Conservation (phyloP, 345 rosid species). For the Heritiera fomes region DNA sequence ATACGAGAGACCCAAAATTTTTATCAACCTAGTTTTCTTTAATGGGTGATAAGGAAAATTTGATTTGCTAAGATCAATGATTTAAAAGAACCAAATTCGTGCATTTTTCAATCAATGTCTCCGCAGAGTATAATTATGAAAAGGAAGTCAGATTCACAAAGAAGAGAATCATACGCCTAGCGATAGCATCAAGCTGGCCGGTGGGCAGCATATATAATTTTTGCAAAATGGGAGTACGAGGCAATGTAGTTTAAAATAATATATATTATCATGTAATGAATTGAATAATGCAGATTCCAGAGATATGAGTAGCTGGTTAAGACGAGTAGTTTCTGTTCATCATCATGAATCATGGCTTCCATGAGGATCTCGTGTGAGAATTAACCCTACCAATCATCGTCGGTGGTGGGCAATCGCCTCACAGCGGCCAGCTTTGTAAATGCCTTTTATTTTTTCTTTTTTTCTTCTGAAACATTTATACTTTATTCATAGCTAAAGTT, state of each 20-base stretch:
- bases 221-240: neutral
- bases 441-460: no score
- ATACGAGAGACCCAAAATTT: neutral
- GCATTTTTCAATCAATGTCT: no score
- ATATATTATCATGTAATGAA: no score
- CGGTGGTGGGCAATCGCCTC: no score
- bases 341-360: neutral
- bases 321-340: no score
- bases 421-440: no score
- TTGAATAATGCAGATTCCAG: no score
- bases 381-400: no score
- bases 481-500: no score
- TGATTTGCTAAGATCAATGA: neutral
- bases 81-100: neutral
- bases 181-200: neutral
- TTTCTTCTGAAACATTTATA: no score
- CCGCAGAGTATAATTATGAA: neutral
- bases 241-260: neutral
- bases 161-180: neutral
- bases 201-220: neutral
- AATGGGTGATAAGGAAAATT: neutral
- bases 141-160: neutral
- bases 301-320: no score
- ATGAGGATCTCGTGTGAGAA: neutral
- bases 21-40: neutral